Conservation (phyloP, 495 filamentous ascomycete genomes). For the Penicillium canescens region DNA sequence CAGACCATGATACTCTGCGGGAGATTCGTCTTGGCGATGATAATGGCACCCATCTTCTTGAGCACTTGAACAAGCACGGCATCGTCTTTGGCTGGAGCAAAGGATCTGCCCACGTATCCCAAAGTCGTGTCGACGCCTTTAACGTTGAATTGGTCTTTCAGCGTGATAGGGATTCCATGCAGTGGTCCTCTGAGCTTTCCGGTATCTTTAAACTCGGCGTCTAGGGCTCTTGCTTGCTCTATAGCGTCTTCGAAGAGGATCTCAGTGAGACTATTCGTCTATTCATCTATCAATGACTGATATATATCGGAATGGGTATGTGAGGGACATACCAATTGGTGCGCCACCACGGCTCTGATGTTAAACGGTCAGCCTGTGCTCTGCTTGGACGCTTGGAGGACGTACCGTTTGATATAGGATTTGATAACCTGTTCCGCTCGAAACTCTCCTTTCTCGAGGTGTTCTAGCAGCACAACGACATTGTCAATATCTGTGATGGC, state of each 20-base stretch:
- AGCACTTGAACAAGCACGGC: slow-evolving; percentile 48
- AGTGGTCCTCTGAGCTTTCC: slow-evolving; percentile 56
- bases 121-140: slow-evolving; percentile 58
- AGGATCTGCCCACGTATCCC: slow-evolving; percentile 57
- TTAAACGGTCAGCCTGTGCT: background rate
- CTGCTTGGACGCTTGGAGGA: background rate
- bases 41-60: slow-evolving; percentile 50
- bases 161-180: slow-evolving; percentile 63
- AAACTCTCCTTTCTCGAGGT: slow-evolving; percentile 37
- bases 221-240: slow-evolving; percentile 55
- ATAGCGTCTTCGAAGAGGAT: slow-evolving; percentile 63
- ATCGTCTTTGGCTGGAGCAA: slow-evolving; percentile 51
- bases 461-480: slow-evolving; percentile 31
- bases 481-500: slow-evolving; percentile 44
- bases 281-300: background rate
- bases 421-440: slow-evolving; percentile 41
- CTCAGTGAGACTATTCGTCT: slow-evolving; percentile 65
- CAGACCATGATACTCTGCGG: slow-evolving; percentile 55
- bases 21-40: slow-evolving; percentile 62
- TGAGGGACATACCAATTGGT: slow-evolving; percentile 47
- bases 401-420: slow-evolving; percentile 54
- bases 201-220: slow-evolving; percentile 46
- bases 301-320: background rate
- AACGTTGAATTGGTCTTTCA: slow-evolving; percentile 70
- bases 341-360: slow-evolving; percentile 51